These are phyloP conservation scores for Neurospora sp. DNA, from an alignment of 495 filamentous ascomycete genomes.

Conservation along the genomic window DNA sequence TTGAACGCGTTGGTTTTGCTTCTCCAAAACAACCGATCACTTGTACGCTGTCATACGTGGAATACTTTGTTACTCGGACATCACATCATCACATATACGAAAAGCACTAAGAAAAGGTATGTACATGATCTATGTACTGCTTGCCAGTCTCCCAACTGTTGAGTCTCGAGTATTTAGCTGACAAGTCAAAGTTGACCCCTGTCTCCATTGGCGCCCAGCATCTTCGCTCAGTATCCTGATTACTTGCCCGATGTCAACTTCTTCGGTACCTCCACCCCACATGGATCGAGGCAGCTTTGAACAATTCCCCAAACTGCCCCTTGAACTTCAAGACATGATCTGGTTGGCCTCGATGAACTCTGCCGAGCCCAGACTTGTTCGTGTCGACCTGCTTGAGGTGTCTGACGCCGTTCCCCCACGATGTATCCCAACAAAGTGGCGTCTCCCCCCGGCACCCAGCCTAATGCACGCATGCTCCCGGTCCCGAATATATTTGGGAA, in stretches of 20 bases:
- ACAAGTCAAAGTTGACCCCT: not conserved
- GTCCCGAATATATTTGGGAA: not conserved
- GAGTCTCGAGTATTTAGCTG: not conserved
- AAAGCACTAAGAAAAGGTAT: not conserved
- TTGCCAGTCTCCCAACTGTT: not conserved
- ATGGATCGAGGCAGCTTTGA: no score
- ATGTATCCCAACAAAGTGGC: no score
- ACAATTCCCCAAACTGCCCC: no score
- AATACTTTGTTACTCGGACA: no score
- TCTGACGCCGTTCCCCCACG: no score
- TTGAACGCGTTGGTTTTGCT: not conserved
- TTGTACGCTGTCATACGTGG: not conserved
- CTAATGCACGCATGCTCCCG: not conserved
- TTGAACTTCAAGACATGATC: no score
- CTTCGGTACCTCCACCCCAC: no score
- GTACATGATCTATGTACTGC: not conserved
- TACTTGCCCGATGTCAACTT: not conserved
- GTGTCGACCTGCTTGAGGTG: no score
- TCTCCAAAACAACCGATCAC: not conserved
- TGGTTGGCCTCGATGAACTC: no score
- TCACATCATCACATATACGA: not conserved
- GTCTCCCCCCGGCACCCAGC: no score
- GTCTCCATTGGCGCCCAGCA: not conserved
- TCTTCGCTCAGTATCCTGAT: not conserved
- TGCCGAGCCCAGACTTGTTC: no score